Evolutionary conservation across 805 yeast species (phyloP).

Genomic region (Naumovozyma castellii): DNA sequence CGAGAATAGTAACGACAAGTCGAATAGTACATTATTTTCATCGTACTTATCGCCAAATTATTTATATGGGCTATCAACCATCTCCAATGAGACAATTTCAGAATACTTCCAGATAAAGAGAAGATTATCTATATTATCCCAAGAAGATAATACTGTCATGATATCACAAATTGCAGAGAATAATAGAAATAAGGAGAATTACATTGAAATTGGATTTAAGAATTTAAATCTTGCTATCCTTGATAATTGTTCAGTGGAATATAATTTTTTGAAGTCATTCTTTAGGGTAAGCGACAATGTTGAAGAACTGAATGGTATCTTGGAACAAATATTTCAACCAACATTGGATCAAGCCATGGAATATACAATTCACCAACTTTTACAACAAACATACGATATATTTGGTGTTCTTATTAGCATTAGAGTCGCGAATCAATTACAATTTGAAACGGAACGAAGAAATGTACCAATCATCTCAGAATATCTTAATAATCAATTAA

Average conservation of each 20-base stretch:
- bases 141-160: slow-evolving; percentile 54
- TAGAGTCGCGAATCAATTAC: slow-evolving; percentile 56
- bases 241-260: slow-evolving; percentile 73
- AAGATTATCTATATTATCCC: slow-evolving; percentile 48
- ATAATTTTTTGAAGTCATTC: slow-evolving; percentile 60
- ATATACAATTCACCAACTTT: slow-evolving; percentile 36
- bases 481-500: slow-evolving; percentile 54
- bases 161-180: slow-evolving; percentile 81
- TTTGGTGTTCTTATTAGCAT: slow-evolving; percentile 73
- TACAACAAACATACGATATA: slow-evolving; percentile 43
- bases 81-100: slow-evolving; percentile 28
- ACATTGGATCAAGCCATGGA: slow-evolving; percentile 42
- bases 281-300: slow-evolving; percentile 42
- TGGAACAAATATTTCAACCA: slow-evolving; percentile 43
- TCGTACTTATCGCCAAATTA: slow-evolving; percentile 19
- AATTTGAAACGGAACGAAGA: slow-evolving; percentile 56
- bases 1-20: slow-evolving; percentile 6
- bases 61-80: slow-evolving; percentile 4
- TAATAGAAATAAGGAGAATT: slow-evolving; percentile 52
- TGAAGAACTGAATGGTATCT: slow-evolving; percentile 36
- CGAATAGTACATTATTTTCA: slow-evolving; percentile 20
- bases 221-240: slow-evolving; percentile 63
- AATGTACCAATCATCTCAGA: slow-evolving; percentile 59
- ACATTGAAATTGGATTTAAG: slow-evolving; percentile 65
- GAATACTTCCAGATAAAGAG: slow-evolving; percentile 53